Base-by-base conservation (phyloP, 106 monocot species). In the Ottelia alismoides region DNA sequence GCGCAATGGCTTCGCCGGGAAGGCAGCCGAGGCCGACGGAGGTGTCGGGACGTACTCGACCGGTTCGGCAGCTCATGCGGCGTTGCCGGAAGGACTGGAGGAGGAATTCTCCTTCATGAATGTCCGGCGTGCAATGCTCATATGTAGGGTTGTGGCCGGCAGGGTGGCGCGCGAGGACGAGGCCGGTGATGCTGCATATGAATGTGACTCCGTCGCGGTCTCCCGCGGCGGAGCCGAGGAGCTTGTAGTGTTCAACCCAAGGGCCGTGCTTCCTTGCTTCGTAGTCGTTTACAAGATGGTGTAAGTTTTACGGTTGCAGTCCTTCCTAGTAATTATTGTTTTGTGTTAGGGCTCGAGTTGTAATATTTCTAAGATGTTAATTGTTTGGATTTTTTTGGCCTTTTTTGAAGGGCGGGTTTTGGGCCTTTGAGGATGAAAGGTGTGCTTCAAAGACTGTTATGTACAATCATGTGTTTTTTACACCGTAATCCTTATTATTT, bases 261-360 rank as follows among this genome's bases (percentile, higher is more conserved):
- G 69, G 61, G 84, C 84, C 2, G 65, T 84, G 57, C 79, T 84
- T 1, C 75, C 84, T 6, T 84, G 84, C 49, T 84, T 84, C 56
- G 57, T 84, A 10, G 72, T 84, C 52, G 35, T 76, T 11, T 84
- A 84, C 64, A 58, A n/a, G n/a, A n/a, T n/a, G n/a, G n/a, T n/a
- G n/a, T n/a, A n/a, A n/a, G n/a, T n/a, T n/a, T n/a, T n/a, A n/a
- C n/a, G n/a, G n/a, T n/a, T n/a, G n/a, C n/a, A n/a, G n/a, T n/a
- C n/a, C n/a, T n/a, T n/a, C n/a, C n/a, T n/a, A n/a, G n/a, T n/a
- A n/a, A n/a, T n/a, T n/a, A n/a, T n/a, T n/a, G n/a, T n/a, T n/a
- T n/a, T n/a, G n/a, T n/a, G n/a, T n/a, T n/a, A n/a, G n/a, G n/a
- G n/a, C n/a, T n/a, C n/a, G n/a, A n/a, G n/a, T n/a, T n/a, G n/a